Evolutionary conservation across 306 rosid species (phyloP), one percentile per base, ranked within the genome.

Genomic region (Abrus precatorius): DNA sequence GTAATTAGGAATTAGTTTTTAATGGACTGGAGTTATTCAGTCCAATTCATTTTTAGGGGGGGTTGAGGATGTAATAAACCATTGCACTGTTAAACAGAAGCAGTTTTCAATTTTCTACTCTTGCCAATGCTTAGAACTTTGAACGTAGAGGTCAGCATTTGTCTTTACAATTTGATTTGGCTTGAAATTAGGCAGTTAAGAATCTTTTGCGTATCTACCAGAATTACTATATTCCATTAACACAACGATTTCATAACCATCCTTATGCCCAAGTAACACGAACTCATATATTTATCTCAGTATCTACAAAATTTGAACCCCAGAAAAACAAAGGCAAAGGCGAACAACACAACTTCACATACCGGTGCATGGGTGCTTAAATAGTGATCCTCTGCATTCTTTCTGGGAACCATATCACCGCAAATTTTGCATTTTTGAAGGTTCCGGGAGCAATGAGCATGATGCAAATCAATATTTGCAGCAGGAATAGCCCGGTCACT

Each of bases 361-460:
- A 96, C 99, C 85, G 98, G 98, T 2, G 99, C 99, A 93, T 96
- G 99, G 29, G 92, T 90, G 86, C 78, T 90, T 20, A 89, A 76
- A 78, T 90, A 93, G 80, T 96, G 99, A 50, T 96, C 94, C 85
- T 92, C 89, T 6, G 93, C 92, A 74, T 60, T 69, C 74, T 77
- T 79, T 69, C 75, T 92, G 0, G 98, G 98, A 86, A 96, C 78
- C 99, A 96, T 96, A 49, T 96, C 99, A 56, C 88, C 90, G 44
- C 99, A 96, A 71, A 92, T 74, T 90, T 96, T 89, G 84, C 99
- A 96, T 83, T 74, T 96, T 76, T 88, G 92, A 60, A 96, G 93
- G 50, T 96, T 93, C 74, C 99, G 96, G 45, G 81, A 83, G 82
- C 99, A 96, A 85, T 93, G 94, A 52, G 86, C 98, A 80, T 80